Conservation (phyloP, 1,284 basidiomycete species). For the Erythrobasidium hasegawianum region DNA sequence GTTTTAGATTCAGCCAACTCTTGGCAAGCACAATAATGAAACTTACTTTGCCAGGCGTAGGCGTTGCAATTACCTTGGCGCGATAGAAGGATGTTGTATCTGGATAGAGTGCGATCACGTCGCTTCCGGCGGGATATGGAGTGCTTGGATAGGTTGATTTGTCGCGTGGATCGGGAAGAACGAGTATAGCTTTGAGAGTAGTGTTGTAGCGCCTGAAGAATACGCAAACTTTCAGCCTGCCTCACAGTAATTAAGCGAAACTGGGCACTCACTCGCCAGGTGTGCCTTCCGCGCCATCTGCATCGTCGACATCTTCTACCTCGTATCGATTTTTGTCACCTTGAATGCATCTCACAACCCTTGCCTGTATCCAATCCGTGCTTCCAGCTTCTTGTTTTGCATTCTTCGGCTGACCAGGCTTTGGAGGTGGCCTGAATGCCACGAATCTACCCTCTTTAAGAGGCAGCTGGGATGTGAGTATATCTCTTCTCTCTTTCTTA, state of each 20-base stretch:
- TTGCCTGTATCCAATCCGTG: slow-evolving; percentile 52
- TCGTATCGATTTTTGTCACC: slow-evolving; percentile 50
- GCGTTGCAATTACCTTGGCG: slow-evolving; percentile 48
- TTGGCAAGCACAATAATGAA: neutral
- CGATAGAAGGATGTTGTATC: slow-evolving; percentile 55
- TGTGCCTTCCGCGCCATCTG: slow-evolving; percentile 33
- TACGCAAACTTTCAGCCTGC: neutral
- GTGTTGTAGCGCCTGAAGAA: slow-evolving; percentile 50
- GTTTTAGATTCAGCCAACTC: neutral
- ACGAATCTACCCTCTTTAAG: slow-evolving; percentile 51
- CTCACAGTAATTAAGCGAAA: neutral
- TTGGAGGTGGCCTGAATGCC: slow-evolving; percentile 47
- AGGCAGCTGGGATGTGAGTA: slow-evolving; percentile 49
- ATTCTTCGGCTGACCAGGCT: slow-evolving; percentile 38
- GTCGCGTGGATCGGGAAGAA: slow-evolving; percentile 52
- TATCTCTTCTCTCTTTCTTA: slow-evolving; percentile 3
- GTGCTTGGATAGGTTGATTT: slow-evolving; percentile 49
- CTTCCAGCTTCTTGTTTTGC: slow-evolving; percentile 38
- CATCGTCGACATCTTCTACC: slow-evolving; percentile 44
- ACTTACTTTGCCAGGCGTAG: slow-evolving; percentile 41
- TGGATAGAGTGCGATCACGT: slow-evolving; percentile 54
- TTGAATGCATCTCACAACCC: slow-evolving; percentile 48
- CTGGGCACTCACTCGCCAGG: slow-evolving; percentile 18
- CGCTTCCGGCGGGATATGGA: slow-evolving; percentile 48
- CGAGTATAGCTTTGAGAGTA: slow-evolving; percentile 52